Evolutionary conservation across 2,329 filamentous ascomycete species (phyloP), one percentile per base, ranked within the genome.

Genomic region (Ophiostoma fasciatum): DNA sequence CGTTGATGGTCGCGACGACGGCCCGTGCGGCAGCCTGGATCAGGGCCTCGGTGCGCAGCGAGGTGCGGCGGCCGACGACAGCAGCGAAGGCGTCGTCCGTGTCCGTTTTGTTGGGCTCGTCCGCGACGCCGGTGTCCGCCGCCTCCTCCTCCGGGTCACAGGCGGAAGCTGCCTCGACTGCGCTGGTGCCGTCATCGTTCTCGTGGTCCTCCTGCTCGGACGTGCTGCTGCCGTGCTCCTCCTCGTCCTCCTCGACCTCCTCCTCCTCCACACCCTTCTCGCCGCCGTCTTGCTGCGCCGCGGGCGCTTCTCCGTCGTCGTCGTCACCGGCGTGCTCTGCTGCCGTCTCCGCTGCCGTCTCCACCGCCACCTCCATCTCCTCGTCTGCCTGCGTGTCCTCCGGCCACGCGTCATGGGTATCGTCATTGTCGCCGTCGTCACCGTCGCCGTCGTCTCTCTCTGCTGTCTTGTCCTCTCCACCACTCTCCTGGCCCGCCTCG

Each of bases 11-110:
- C 3, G 59, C 61, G 9, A 70, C 57, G 12, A 71, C 65, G 17
- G 63, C 63, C 34, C 61, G 56, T 1, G 67, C 67, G 1, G 66
- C 67, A 18, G 61, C 62, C 22, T 69, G 64, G 40, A 72, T 71
- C 25, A 68, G 53, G 7, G 63, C 66, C 45, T 71, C 64, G 3
- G 68, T 66, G 5, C 60, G 54, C 9, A 53, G 47, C 1, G 62
- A 66, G 2, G 55, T 51, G n/a, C 59, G 58, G 19, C 60, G 51
- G n/a, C 51, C 37, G 39, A 38, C 4, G 26, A 33, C n/a, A 35
- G 31, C 17, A 37, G 19, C 35, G 31, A 1, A 30, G 5, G 19
- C 3, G 14, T 19, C 10, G 3, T 31, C n/a, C n/a, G n/a, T n/a
- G n/a, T n/a, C n/a, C n/a, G n/a, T n/a, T n/a, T n/a, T n/a, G n/a